Conservation (phyloP, 1,139 yeast species). For the Taphrina communis region DNA sequence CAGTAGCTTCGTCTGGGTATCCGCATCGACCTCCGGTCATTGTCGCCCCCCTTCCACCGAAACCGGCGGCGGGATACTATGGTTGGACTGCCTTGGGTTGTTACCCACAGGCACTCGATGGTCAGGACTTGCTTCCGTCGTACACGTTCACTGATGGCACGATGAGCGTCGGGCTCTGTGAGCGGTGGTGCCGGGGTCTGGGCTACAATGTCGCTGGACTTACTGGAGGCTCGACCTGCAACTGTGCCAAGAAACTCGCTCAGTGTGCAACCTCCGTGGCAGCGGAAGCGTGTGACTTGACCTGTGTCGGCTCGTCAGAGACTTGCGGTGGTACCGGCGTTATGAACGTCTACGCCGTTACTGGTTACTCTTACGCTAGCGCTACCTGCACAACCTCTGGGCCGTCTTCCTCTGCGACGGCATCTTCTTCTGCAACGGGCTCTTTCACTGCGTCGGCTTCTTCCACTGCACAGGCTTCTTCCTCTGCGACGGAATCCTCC, state of each 20-base stretch:
- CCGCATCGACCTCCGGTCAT: no score
- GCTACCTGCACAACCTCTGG: background rate
- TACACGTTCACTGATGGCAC: constrained; percentile 2
- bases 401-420: background rate
- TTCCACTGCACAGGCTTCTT: background rate
- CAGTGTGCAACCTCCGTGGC: constrained; percentile 1
- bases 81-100: constrained; percentile 3
- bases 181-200: background rate
- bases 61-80: background rate
- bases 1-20: no score
- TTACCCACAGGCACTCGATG: background rate
- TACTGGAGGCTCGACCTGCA: constrained; percentile 11
- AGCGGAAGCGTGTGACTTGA: background rate
- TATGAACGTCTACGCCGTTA: constrained; percentile 18
- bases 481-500: background rate
- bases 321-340: constrained; percentile 8
- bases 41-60: no score
- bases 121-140: background rate
- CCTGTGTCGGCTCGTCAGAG: constrained; percentile 6
- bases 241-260: background rate
- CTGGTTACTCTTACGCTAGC: constrained; percentile 2
- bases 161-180: constrained; percentile 13
- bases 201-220: constrained; percentile 11
- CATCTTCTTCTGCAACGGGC: background rate
- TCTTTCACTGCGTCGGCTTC: background rate